Conservation (phyloP, 345 rosid species). For the Draba incana region DNA sequence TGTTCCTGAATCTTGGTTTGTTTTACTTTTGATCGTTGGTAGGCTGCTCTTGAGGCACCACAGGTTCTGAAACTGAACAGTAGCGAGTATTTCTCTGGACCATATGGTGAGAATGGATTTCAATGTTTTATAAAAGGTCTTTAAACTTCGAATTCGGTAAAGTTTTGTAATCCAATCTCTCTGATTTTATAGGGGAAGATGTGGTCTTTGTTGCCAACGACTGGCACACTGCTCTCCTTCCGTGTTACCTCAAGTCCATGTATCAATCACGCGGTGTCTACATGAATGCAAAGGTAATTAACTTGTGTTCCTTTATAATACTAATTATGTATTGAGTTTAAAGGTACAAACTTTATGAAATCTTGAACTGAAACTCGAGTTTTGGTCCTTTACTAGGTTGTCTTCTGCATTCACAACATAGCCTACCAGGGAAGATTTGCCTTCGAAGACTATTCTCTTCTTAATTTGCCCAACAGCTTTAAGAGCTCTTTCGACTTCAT, state of each 20-base stretch:
- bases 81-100: slow-evolving; percentile 70
- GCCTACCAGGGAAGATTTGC: slow-evolving; percentile 90
- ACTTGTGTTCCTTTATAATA: slow-evolving; percentile 1
- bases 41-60: slow-evolving; percentile 97
- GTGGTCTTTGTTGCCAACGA: slow-evolving; percentile 84
- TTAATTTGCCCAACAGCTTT: slow-evolving; percentile 71
- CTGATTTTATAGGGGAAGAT: slow-evolving; percentile 68
- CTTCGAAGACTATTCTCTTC: slow-evolving; percentile 65
- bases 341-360: neutral
- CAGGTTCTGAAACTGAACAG: slow-evolving; percentile 69
- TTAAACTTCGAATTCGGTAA: neutral
- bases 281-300: slow-evolving; percentile 72
- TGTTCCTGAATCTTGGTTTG: neutral
- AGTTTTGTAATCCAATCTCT: neutral
- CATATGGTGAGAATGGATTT: slow-evolving; percentile 63
- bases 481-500: slow-evolving; percentile 85
- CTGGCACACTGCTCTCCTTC: slow-evolving; percentile 94
- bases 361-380: too few species aligned
- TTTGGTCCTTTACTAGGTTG: slow-evolving; percentile 46
- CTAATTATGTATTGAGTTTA: neutral
- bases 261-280: slow-evolving; percentile 74
- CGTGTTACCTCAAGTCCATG: slow-evolving; percentile 77
- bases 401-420: slow-evolving; percentile 94
- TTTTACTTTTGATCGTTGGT: slow-evolving; percentile 25
- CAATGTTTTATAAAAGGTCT: neutral